Base-by-base conservation (phyloP, 768 basidiomycete species). In the Flagelloscypha sp. region DNA sequence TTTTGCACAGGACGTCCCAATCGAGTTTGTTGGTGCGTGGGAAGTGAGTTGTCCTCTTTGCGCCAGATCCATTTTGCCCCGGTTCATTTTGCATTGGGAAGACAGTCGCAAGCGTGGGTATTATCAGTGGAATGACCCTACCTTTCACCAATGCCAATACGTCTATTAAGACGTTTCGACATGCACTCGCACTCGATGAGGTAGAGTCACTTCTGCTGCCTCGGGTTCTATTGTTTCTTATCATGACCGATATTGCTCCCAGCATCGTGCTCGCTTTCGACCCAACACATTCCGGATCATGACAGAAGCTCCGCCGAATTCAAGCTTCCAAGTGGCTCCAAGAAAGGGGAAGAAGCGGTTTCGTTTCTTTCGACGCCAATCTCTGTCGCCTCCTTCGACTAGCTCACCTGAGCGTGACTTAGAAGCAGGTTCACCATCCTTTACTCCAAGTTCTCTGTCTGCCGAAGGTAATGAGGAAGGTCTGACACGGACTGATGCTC, bases 1-100 rank as follows among this genome's bases (percentile, higher is more conserved):
- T 0, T 89, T 84, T 50, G 81, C 75, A 35, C 70, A 63, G 22
- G 54, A 59, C n/a, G 79, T 87, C 6, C 58, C 65, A 13, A 66
- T 88, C n/a, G 80, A 86, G 10, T 88, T 88, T 36, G 54, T 90
- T 30, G 86, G 86, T 1, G 76, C 84, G 30, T 88, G 84, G 84
- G 83, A 45, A 17, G 70, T 20, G 32, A 6, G 24, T 3, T 12
- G 3, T 27, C 7, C 24, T 27, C 6, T 17, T 24, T 27, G 21
- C 19, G 16, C n/a, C n/a, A n/a, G n/a, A n/a, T n/a, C n/a, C n/a
- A n/a, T n/a, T n/a, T n/a, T n/a, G n/a, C n/a, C 25, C 13, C 25
- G 9, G 25, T 27, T 12, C n/a, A 5, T 9, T 7, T 27, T 33
- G 15, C 29, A 75, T 24, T 36, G 72, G 84, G 85, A 85, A 89